Percentiles rank a stretch among this genome's conserved stretches.
Conservation (phyloP, 352 stramenopile species). For the Phytophthora macrochlamydospora region DNA sequence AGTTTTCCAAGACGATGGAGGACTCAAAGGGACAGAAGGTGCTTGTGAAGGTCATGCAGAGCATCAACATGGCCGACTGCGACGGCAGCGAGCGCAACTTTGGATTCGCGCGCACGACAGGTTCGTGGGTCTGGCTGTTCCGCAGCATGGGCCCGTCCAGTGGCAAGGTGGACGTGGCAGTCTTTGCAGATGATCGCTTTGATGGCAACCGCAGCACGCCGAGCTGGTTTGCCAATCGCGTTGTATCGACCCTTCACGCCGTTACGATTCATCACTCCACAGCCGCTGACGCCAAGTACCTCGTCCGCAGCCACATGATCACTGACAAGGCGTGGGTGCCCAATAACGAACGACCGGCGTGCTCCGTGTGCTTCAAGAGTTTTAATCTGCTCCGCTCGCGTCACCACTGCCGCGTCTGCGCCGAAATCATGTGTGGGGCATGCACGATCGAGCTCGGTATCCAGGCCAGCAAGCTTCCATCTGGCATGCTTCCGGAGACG, state of each 20-base stretch:
- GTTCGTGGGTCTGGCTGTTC: slow-evolving; percentile 63
- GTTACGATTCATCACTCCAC: slow-evolving; percentile 49
- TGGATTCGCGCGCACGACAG: slow-evolving; percentile 60
- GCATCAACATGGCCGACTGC: slow-evolving; percentile 55
- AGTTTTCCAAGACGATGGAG: slow-evolving; percentile 63
- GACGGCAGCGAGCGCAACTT: slow-evolving; percentile 59
- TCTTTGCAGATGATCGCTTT: slow-evolving; percentile 43
- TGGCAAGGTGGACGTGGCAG: slow-evolving; percentile 59
- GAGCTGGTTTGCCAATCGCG: slow-evolving; percentile 71
- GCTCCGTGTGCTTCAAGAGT: slow-evolving; percentile 78
- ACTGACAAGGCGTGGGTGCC: slow-evolving; percentile 74
- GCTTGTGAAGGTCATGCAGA: slow-evolving; percentile 65
- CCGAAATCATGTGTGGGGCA: slow-evolving; percentile 79
- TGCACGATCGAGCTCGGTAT: slow-evolving; percentile 75
- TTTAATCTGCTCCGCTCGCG: slow-evolving; percentile 76
- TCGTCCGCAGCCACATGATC: slow-evolving; percentile 58
- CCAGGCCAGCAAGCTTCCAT: slow-evolving; percentile 58
- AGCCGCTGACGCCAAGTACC: slow-evolving; percentile 66
- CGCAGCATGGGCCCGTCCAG: slow-evolving; percentile 54
- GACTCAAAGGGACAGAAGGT: slow-evolving; percentile 65
- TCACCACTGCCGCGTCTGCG: slow-evolving; percentile 83
- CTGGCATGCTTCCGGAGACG: slow-evolving; percentile 56
- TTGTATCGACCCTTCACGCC: slow-evolving; percentile 47
- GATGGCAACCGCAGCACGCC: slow-evolving; percentile 62
- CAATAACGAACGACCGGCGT: slow-evolving; percentile 69